Evolutionary conservation across 2,329 filamentous ascomycete genomes (phyloP).

Genomic region (Pseudogymnoascus pannorum): DNA sequence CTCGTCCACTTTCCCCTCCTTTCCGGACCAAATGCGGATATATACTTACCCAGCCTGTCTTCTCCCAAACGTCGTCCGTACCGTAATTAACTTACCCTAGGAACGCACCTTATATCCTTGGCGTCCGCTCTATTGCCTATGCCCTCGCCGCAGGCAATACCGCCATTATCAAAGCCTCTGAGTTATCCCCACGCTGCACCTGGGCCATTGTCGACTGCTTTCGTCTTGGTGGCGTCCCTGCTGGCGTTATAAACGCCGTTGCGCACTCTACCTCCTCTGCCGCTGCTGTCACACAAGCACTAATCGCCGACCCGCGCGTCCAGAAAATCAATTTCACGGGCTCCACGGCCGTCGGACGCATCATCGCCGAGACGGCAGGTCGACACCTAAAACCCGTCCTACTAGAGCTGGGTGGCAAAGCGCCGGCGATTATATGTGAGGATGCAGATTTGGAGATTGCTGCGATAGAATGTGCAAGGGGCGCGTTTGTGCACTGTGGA

Average conservation of each 20-base stretch:
- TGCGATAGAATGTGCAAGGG: slow-evolving; percentile 59
- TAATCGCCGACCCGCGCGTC: slow-evolving; percentile 60
- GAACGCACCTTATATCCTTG: slow-evolving; percentile 50
- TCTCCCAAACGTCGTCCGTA: background rate
- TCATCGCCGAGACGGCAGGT: slow-evolving; percentile 59
- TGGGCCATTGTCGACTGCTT: slow-evolving; percentile 57
- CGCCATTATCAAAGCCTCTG: slow-evolving; percentile 63
- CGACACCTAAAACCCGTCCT: background rate
- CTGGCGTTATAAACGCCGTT: slow-evolving; percentile 66
- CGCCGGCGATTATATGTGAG: slow-evolving; percentile 67
- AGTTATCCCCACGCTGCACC: slow-evolving; percentile 57
- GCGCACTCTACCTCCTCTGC: slow-evolving; percentile 60
- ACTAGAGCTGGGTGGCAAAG: slow-evolving; percentile 50
- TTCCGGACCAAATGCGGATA: background rate
- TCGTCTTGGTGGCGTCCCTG: slow-evolving; percentile 67
- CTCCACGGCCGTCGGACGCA: slow-evolving; percentile 63
- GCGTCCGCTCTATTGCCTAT: slow-evolving; percentile 46
- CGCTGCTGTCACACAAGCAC: slow-evolving; percentile 53
- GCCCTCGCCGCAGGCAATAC: slow-evolving; percentile 76
- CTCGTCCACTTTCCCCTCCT: background rate
- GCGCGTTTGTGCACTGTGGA: slow-evolving; percentile 65
- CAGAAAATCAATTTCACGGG: slow-evolving; percentile 87
- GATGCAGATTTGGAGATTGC: slow-evolving; percentile 71
- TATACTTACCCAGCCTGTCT: background rate
- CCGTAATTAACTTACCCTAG: background rate